Conservation (phyloP, 1,284 basidiomycete genomes). For the Trichosporon sp. region DNA sequence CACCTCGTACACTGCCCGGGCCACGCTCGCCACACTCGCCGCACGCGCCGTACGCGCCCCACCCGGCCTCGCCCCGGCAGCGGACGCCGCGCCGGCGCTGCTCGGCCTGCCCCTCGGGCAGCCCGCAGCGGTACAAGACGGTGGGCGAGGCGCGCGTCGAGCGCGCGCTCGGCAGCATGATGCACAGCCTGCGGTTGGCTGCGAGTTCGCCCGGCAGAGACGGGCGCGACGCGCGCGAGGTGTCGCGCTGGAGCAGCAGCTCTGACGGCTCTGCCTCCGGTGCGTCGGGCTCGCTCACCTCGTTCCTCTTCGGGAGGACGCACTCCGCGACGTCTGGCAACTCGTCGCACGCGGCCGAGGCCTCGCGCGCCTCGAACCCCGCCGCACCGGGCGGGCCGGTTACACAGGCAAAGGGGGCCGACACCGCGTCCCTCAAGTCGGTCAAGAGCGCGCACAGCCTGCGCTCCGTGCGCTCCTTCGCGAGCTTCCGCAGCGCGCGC, state of each 20-base stretch:
- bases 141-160: conserved; percentile 8
- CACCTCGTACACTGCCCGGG: too few relatives aligned
- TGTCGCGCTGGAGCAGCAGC: conserved; percentile 4
- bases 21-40: not conserved
- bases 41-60: not conserved
- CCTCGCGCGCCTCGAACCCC: not conserved
- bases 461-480: not conserved
- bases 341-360: not conserved
- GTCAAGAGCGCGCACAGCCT: not conserved
- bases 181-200: conserved; percentile 4
- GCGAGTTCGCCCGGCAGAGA: not conserved
- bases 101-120: not conserved
- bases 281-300: not conserved
- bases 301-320: conserved; percentile 2
- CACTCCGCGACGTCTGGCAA: not conserved
- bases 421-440: conserved; percentile 7
- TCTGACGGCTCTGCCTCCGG: not conserved
- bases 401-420: not conserved
- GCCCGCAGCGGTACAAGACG: conserved; percentile 9
- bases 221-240: not conserved
- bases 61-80: too few relatives aligned
- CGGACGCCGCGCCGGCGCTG: not conserved
- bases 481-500: not conserved
- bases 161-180: conserved; percentile 4
- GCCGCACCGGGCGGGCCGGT: too few relatives aligned